Conservation (phyloP, 305 asterid genomes). For the Fraxinus albicans region DNA sequence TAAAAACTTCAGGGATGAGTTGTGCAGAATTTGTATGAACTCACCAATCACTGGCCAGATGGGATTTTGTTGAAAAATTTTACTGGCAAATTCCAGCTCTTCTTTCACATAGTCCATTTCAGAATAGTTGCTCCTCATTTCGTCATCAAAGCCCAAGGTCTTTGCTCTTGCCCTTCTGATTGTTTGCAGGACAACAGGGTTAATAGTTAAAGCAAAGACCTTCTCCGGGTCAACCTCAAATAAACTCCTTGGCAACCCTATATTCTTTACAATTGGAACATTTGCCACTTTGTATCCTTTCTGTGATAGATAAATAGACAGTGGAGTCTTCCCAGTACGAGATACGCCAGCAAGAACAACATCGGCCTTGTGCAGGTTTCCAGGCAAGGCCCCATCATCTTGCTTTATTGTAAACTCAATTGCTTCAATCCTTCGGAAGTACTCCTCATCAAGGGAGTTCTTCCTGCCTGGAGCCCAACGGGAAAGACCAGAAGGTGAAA, state of each 20-base stretch:
- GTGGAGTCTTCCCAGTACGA: constrained; percentile 87
- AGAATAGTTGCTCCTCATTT: constrained; percentile 48
- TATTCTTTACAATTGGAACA: constrained; percentile 77
- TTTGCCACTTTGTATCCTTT: constrained; percentile 94
- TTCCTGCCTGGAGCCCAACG: constrained; percentile 84
- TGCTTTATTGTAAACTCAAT: constrained; percentile 78
- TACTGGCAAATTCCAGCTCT: constrained; percentile 72
- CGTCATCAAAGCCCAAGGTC: constrained; percentile 62
- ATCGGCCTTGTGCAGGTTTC: constrained; percentile 70
- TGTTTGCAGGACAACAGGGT: constrained; percentile 64
- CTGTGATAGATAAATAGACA: constrained; percentile 82
- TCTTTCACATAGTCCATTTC: constrained; percentile 64
- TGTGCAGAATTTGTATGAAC: not conserved
- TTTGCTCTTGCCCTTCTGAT: constrained; percentile 82
- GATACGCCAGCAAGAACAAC: constrained; percentile 84
- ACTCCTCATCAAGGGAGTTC: constrained; percentile 59
- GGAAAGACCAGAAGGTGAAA: constrained; percentile 82
- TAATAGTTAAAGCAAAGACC: constrained; percentile 76
- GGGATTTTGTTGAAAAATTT: constrained; percentile 68
- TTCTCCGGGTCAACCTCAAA: constrained; percentile 74
- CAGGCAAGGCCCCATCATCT: constrained; percentile 91
- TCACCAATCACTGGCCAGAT: constrained; percentile 85
- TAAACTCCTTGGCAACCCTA: constrained; percentile 61
- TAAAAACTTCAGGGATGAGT: not conserved
- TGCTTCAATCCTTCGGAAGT: not conserved